These are phyloP conservation scores for Corchorus capsularis DNA, from an alignment of 345 rosid genomes.

Conservation along the genomic window DNA sequence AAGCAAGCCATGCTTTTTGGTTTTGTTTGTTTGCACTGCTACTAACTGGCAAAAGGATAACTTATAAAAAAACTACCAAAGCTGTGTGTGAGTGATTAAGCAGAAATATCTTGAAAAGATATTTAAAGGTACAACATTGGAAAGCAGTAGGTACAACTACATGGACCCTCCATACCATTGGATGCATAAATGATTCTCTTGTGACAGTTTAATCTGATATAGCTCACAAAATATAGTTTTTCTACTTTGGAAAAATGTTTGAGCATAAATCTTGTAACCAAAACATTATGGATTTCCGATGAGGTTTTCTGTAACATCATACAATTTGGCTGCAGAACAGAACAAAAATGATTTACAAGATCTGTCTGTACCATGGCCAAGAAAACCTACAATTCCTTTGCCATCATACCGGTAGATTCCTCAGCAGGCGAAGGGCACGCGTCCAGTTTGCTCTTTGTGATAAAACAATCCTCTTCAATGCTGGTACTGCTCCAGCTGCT, in stretches of 20 bases:
- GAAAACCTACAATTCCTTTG: background rate
- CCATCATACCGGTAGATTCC: slow-evolving; percentile 58
- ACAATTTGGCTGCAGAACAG: background rate
- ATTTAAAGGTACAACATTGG: background rate
- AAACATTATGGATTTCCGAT: background rate
- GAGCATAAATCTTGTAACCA: background rate
- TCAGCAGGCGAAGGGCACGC: slow-evolving; percentile 65
- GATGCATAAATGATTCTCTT: too few relatives aligned
- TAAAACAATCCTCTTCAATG: slow-evolving; percentile 65
- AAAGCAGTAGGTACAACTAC: background rate
- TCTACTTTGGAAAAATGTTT: too few relatives aligned
- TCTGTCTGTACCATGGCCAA: background rate
- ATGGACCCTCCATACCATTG: too few relatives aligned
- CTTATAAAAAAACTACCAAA: background rate
- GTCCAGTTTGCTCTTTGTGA: slow-evolving; percentile 74
- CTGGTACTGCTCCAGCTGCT: slow-evolving; percentile 80
- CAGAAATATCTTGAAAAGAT: slow-evolving; percentile 12
- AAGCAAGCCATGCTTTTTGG: slow-evolving; percentile 21
- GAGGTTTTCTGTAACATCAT: background rate
- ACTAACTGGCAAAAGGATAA: background rate
- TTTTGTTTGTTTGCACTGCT: background rate
- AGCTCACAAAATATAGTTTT: too few relatives aligned
- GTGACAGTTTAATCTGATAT: too few relatives aligned
- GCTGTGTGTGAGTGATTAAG: background rate
- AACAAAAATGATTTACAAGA: slow-evolving; percentile 17